Base-by-base conservation (phyloP, 768 basidiomycete species). In the Amanita jacksonii region DNA sequence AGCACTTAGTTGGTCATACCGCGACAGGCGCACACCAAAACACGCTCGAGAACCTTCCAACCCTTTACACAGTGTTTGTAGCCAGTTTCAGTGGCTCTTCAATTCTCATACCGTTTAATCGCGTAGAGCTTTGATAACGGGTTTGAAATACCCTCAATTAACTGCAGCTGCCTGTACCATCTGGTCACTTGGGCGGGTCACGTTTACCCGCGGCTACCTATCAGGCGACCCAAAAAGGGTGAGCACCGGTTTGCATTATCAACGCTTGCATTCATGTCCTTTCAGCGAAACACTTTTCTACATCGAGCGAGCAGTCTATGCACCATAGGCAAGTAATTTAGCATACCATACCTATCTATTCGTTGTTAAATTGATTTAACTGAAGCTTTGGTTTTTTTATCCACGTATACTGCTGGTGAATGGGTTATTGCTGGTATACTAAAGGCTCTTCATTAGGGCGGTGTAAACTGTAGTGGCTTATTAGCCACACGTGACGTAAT, bases 1-100 rank as follows among this genome's bases (percentile, higher is more conserved):
- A 7, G 25, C 3, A 13, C 12, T 42, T 3, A 12, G 15, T 7
- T 33, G 3, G 23, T 32, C 12, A 23, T 15, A 15, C 8, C 9
- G 9, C 8, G 12, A 5, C 19, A 42, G 41, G 41, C 80, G 78
- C 80, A 15, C 83, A 85, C 57, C 79, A 81, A 67, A 81, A 80
- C 43, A 76, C 77, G 0, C 62, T 79, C 8, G 77, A 78, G 51
- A 61, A 56, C 48, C 54, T 70, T 5, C 77, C 78, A 10, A 46
- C 69, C 24, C 39, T 77, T 8, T 62, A 63, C 32, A 43, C 65
- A 6, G 62, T 65, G 73, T 78, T 30, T 8, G 39, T 22, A n/a
- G 1, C 16, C 10, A 3, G 19, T 16, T 10, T 30, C 15, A n/a
- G 31, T 5, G 15, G 20, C 12, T 19, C 28, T 3, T 12, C 16